phyloP scores from a whole-genome alignment of 2,329 filamentous ascomycete genomes.

The Xylaria digitata region DNA sequence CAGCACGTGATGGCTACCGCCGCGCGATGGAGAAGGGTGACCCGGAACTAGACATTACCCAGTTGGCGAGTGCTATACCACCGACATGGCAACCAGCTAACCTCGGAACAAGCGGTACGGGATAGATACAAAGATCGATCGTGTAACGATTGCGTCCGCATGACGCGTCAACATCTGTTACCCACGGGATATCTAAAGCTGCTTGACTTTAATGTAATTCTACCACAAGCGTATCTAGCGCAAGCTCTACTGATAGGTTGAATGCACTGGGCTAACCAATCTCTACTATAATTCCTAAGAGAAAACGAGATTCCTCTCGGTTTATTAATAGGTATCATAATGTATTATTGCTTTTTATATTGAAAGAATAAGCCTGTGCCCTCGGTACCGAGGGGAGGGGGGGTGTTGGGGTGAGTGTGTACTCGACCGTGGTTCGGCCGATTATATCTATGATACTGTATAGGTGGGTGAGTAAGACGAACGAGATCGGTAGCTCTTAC shows the following conservation, averaged over 20 bases:
- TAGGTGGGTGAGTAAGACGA: neutral
- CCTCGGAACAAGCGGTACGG: neutral
- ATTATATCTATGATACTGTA: neutral
- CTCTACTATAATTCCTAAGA: too few species aligned
- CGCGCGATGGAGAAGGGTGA: conserved; percentile 62
- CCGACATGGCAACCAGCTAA: conserved; percentile 25
- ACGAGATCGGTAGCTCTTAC: neutral
- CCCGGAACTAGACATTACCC: conserved; percentile 55
- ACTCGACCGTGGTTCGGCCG: conserved; percentile 26
- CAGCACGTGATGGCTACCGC: conserved; percentile 58
- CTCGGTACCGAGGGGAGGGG: too few species aligned
- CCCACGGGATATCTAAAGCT: neutral
- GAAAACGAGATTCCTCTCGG: too few species aligned
- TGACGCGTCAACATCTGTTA: neutral
- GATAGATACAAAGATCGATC: neutral
- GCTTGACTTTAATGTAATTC: neutral
- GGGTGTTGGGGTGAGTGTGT: conserved; percentile 12
- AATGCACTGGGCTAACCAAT: neutral
- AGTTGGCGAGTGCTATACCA: conserved; percentile 39
- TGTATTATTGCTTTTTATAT: too few species aligned
- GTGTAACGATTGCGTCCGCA: neutral
- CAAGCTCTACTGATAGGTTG: neutral
- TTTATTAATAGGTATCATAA: too few species aligned
- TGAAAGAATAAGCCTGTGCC: neutral
- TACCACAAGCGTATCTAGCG: neutral